phyloP scores from a whole-genome alignment of 164 flowering plant genomes.

The Brasenia schreberi region DNA sequence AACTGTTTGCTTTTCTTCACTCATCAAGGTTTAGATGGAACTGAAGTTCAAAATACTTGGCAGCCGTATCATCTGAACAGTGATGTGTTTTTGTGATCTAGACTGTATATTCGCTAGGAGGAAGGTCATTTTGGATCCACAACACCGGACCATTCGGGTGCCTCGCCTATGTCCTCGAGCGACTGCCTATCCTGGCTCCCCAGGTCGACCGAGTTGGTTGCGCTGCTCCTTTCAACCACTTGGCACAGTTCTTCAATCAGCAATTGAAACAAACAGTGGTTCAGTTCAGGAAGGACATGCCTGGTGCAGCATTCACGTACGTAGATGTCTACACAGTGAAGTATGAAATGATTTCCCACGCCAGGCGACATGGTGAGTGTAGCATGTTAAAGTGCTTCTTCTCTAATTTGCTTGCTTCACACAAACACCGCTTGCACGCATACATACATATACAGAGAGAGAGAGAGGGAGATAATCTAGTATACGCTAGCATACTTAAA shows the following conservation, averaged over 20 bases:
- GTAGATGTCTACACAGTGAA: conserved; percentile 35
- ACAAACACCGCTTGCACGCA: too few species aligned
- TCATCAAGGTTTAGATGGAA: too few species aligned
- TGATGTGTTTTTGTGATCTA: too few species aligned
- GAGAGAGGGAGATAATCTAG: too few species aligned
- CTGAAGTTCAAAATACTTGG: too few species aligned
- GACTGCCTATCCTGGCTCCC: conserved; percentile 2
- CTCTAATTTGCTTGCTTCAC: too few species aligned
- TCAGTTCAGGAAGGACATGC: conserved; percentile 23
- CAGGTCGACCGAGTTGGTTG: conserved; percentile 24
- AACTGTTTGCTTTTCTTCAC: too few species aligned
- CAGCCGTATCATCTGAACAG: too few species aligned
- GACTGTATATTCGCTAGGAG: conserved; percentile 20
- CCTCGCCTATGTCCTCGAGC: conserved; percentile 17
- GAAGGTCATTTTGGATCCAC: conserved; percentile 35
- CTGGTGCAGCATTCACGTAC: conserved; percentile 21
- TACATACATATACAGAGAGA: too few species aligned
- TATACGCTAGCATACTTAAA: too few species aligned
- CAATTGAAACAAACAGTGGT: conserved; percentile 18
- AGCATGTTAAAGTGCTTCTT: too few species aligned
- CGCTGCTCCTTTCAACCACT: conserved; percentile 19
- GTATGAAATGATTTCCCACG: conserved; percentile 13
- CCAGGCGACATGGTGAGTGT: conserved; percentile 15
- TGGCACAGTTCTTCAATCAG: conserved; percentile 24
- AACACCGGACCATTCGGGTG: conserved; percentile 48